Base-by-base conservation (phyloP, 306 rosid species). In the Fragaria nilgerrensis region DNA sequence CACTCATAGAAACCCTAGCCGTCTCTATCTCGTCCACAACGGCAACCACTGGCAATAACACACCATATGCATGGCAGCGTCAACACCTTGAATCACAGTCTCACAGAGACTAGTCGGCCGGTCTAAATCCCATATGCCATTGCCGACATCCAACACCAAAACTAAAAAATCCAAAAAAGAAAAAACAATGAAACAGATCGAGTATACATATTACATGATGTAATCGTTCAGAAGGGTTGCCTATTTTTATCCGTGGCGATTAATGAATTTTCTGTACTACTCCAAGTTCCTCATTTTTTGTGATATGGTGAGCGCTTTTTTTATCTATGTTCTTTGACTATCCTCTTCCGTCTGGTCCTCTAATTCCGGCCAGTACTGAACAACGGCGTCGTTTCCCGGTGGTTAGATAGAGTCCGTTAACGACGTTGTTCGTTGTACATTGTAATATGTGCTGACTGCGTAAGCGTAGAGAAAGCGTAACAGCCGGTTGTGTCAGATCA, bases 21-120 rank as follows among this genome's bases (percentile, higher is more conserved):
- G 88, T n/a, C 22, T 65, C 23, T 87, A 88, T 74, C 92, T 90
- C 59, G 81, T 89, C 25, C 91, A 91, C 85, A 78, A 82, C 86
- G 92, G 96, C 52, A 92, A 88, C 73, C 87, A 88, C 82, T 89
- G 97, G 97, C 96, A 88, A 87, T 87, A 87, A 52, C 48, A 9
- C 43, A 53, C 5, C 27, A 17, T 11, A 19, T 19, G 70, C 25
- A 63, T 19, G 70, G 8, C 70, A 10, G 45, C 39, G 15, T 34
- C 20, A 14, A 61, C 2, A 1, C 37, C 36, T 3, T 5, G 47
- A 17, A 45, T 48, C 52, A 7, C 27, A 27, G 27, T 27, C 27
- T 27, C 27, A 27, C 23, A 7, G 70, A 68, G 20, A 48, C 36
- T 16, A 32, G 39, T 44, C 61, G 32, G 70, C 3, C 56, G n/a